Conservation (phyloP, 2,329 filamentous ascomycete genomes). For the Lachnellula arida region DNA sequence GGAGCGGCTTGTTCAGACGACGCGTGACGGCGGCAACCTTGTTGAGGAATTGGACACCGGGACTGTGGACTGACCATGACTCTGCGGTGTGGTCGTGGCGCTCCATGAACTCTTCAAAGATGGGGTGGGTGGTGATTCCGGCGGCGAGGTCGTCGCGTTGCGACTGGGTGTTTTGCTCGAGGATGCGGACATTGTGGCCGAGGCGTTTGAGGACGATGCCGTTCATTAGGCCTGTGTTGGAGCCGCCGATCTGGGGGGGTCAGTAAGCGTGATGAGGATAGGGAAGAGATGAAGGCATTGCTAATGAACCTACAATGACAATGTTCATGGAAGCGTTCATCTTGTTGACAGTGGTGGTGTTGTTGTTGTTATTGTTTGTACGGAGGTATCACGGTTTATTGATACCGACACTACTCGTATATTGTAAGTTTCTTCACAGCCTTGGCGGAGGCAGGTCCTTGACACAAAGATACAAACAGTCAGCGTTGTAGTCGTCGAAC, state of each 20-base stretch:
- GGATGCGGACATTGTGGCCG: slow-evolving; percentile 11
- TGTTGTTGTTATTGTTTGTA: too few relatives aligned
- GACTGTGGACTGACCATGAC: neutral
- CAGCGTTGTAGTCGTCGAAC: too few relatives aligned
- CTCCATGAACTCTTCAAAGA: slow-evolving; percentile 11
- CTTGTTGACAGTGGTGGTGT: too few relatives aligned
- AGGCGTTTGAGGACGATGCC: slow-evolving; percentile 8
- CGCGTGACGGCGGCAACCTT: slow-evolving; percentile 4
- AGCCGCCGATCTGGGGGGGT: slow-evolving; percentile 7
- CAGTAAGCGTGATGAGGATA: neutral
- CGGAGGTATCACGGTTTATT: too few relatives aligned
- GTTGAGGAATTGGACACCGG: neutral
- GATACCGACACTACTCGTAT: too few relatives aligned
- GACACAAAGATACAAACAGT: too few relatives aligned
- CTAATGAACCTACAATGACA: neutral
- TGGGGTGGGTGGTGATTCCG: slow-evolving; percentile 12
- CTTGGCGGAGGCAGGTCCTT: too few relatives aligned
- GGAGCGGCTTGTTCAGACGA: slow-evolving; percentile 1
- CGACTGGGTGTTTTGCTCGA: slow-evolving; percentile 10
- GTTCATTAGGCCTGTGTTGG: slow-evolving; percentile 6
- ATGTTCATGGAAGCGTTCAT: neutral
- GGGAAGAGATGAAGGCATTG: neutral
- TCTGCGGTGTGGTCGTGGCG: slow-evolving; percentile 5
- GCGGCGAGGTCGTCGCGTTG: slow-evolving; percentile 9
- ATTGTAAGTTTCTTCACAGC: too few relatives aligned